These are phyloP conservation scores for Aechmea fasciata DNA, from an alignment of 176 grass and related monocot genomes.

Conservation along the genomic window DNA sequence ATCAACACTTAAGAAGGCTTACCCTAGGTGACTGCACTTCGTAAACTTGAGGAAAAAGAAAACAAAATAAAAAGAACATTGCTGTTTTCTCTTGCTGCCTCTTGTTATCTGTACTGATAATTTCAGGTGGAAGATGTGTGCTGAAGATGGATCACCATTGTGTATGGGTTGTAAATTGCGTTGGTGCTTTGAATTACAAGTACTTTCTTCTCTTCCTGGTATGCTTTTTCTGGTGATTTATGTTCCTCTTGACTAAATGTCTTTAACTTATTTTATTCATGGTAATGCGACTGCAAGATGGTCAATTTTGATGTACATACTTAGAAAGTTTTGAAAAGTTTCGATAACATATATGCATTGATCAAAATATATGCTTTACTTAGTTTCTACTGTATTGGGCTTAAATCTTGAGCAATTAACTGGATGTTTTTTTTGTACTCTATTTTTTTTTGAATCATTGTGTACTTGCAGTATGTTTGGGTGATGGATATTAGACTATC, in stretches of 20 bases:
- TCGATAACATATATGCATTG: too few species aligned
- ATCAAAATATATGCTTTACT: too few species aligned
- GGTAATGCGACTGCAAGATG: neutral
- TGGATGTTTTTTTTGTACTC: neutral
- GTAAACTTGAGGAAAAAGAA: too few species aligned
- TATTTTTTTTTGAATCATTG: neutral
- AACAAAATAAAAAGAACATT: too few species aligned
- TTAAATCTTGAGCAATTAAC: neutral
- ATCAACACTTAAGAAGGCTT: too few species aligned
- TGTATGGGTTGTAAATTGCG: constrained; percentile 97
- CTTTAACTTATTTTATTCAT: neutral
- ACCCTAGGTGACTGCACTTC: too few species aligned
- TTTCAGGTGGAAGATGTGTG: constrained; percentile 85
- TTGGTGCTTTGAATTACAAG: constrained; percentile 90
- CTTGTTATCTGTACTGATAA: constrained; percentile 1
- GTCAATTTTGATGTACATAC: too few species aligned
- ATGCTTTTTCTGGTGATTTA: constrained; percentile 20
- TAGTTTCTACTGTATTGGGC: too few species aligned
- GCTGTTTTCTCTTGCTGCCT: neutral
- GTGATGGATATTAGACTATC: neutral
- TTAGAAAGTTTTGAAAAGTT: too few species aligned
- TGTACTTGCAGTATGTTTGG: too few species aligned
- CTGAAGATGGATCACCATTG: constrained; percentile 99
- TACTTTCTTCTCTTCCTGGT: constrained; percentile 97
- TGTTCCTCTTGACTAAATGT: neutral